Percentiles rank a stretch among this genome's conserved stretches.
These are phyloP conservation scores for Collybiopsis confluens DNA, from an alignment of 768 basidiomycete species.

Conservation along the genomic window DNA sequence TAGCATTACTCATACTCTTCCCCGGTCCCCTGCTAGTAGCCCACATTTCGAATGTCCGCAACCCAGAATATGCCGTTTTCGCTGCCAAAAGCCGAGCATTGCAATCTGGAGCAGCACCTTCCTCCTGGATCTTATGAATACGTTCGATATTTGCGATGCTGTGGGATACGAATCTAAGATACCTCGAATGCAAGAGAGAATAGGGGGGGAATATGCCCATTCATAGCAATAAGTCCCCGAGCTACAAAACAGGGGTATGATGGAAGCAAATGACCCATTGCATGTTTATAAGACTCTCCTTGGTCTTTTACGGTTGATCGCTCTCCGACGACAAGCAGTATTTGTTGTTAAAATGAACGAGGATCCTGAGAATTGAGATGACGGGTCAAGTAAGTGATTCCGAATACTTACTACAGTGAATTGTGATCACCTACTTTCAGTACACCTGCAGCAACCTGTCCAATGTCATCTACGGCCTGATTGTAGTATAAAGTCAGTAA, in stretches of 20 bases:
- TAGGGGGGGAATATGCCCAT: conserved; percentile 5
- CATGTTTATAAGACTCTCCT: conserved; percentile 16
- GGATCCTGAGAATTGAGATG: no score
- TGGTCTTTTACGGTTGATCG: conserved; percentile 22
- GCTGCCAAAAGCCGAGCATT: not conserved
- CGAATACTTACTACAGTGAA: no score
- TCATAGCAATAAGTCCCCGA: conserved; percentile 9
- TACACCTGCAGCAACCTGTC: conserved; percentile 29
- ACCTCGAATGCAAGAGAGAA: not conserved
- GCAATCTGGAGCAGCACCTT: not conserved
- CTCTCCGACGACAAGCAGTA: conserved; percentile 26
- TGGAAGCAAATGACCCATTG: conserved; percentile 16
- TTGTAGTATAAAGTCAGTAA: not conserved
- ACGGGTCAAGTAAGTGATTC: no score
- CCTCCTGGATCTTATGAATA: not conserved
- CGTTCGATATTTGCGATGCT: not conserved
- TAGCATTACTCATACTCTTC: not conserved
- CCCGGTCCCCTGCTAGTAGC: not conserved
- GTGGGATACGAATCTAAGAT: not conserved
- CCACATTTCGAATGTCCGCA: not conserved
- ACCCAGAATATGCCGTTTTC: not conserved
- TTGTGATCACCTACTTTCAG: conserved; percentile 26
- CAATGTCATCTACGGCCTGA: conserved; percentile 31
- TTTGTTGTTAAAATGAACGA: conserved; percentile 17
- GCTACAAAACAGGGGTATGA: conserved; percentile 14